Evolutionary conservation across 2,329 filamentous ascomycete genomes (phyloP).

Genomic region (Dothistroma pini): DNA sequence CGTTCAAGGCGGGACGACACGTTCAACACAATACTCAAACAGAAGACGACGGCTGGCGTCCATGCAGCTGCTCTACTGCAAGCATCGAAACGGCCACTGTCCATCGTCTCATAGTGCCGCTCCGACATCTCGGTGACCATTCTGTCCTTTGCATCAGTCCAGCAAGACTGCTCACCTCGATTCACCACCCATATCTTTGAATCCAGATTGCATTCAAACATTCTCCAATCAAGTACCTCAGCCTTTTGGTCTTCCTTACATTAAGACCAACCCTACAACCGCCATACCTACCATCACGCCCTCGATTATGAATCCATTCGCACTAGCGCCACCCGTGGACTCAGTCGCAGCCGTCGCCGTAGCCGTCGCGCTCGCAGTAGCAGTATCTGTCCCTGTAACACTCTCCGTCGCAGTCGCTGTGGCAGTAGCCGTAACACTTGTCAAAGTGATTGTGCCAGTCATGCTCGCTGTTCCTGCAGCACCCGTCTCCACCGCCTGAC

Average conservation of each 20-base stretch:
- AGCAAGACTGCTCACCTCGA: neutral
- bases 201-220: neutral
- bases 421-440: constrained; percentile 26
- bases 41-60: too few species aligned
- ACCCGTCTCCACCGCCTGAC: constrained; percentile 10
- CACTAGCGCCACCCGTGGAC: neutral
- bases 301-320: neutral
- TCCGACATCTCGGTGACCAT: too few species aligned
- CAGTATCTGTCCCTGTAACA: constrained; percentile 12
- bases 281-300: neutral
- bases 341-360: neutral
- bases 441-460: neutral
- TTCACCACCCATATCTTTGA: neutral
- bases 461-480: neutral
- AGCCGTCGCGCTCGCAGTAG: constrained; percentile 5
- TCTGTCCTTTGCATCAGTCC: too few species aligned
- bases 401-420: constrained; percentile 27
- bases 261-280: neutral
- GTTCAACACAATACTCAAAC: too few species aligned
- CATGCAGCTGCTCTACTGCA: too few species aligned
- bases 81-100: too few species aligned
- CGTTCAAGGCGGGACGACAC: too few species aligned
- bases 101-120: too few species aligned
- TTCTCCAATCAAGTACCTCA: neutral
- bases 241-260: neutral